Evolutionary conservation across 1,284 basidiomycete species (phyloP).

Genomic region (Baeospora myosura): DNA sequence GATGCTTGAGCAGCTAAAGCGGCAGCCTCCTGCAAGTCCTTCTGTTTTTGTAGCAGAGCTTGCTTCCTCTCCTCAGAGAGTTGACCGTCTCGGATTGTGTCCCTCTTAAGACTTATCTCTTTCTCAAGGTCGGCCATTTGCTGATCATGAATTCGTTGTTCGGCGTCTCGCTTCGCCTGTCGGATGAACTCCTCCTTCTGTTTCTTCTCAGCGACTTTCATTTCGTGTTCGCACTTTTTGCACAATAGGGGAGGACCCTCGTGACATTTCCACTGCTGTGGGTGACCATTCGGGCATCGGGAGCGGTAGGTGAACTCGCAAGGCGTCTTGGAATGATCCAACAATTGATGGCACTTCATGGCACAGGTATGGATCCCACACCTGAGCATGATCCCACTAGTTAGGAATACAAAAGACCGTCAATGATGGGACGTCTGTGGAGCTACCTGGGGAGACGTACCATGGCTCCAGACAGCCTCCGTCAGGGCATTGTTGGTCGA

Average conservation of each 20-base stretch:
- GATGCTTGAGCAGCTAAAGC: slow-evolving; percentile 2
- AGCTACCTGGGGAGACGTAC: slow-evolving; percentile 25
- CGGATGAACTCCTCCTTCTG: slow-evolving; percentile 20
- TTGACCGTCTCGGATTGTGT: slow-evolving; percentile 18
- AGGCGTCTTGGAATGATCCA: slow-evolving; percentile 28
- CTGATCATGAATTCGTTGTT: slow-evolving; percentile 22
- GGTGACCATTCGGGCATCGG: slow-evolving; percentile 21
- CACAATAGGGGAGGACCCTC: slow-evolving; percentile 21
- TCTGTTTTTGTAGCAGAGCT: slow-evolving; percentile 25
- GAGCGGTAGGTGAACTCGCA: slow-evolving; percentile 15
- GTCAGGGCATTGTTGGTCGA: slow-evolving; percentile 46
- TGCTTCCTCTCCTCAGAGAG: slow-evolving; percentile 20
- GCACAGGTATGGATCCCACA: slow-evolving; percentile 46
- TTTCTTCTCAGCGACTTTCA: slow-evolving; percentile 22
- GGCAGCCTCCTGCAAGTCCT: slow-evolving; percentile 23
- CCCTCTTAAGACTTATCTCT: slow-evolving; percentile 21
- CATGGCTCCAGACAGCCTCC: slow-evolving; percentile 55
- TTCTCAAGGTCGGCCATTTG: slow-evolving; percentile 26
- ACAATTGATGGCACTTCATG: slow-evolving; percentile 48
- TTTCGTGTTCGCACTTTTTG: slow-evolving; percentile 27
- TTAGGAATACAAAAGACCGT: too few species aligned
- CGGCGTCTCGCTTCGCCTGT: slow-evolving; percentile 28
- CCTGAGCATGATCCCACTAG: slow-evolving; percentile 35
- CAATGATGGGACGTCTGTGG: too few species aligned
- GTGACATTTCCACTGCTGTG: slow-evolving; percentile 23